These are phyloP conservation scores for Neurospora discreta DNA, from an alignment of 495 filamentous ascomycete species.

Conservation along the genomic window DNA sequence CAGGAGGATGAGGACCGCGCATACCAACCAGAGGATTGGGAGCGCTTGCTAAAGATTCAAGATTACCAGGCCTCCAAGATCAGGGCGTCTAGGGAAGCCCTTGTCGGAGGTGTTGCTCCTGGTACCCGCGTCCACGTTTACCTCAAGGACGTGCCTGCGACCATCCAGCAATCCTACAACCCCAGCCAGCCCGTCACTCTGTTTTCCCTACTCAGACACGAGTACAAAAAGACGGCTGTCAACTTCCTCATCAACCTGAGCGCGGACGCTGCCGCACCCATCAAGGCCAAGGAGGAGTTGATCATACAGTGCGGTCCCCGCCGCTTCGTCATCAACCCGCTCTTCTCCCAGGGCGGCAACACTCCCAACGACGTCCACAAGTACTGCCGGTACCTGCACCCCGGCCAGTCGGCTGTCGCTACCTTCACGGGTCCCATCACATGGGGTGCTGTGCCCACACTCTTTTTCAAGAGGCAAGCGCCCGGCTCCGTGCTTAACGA, in stretches of 20 bases:
- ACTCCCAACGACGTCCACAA: constrained; percentile 95
- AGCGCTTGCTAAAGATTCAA: constrained; percentile 65
- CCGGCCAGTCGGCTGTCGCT: constrained; percentile 81
- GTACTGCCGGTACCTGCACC: constrained; percentile 86
- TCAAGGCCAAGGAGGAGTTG: constrained; percentile 83
- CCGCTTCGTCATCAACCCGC: constrained; percentile 72
- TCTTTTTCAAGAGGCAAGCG: constrained; percentile 61
- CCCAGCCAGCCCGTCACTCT: constrained; percentile 52
- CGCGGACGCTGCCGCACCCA: constrained; percentile 55
- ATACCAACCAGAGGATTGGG: constrained; percentile 83
- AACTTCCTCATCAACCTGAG: constrained; percentile 78
- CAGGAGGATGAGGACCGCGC: constrained; percentile 75
- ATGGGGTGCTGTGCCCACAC: constrained; percentile 80
- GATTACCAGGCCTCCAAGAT: constrained; percentile 77
- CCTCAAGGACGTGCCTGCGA: constrained; percentile 58
- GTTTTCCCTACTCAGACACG: constrained; percentile 82
- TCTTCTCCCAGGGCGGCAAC: constrained; percentile 75
- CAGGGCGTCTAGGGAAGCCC: constrained; percentile 61
- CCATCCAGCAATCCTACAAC: constrained; percentile 41
- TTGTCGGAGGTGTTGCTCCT: constrained; percentile 72
- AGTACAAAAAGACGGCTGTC: constrained; percentile 81
- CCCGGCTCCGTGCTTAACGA: constrained; percentile 18
- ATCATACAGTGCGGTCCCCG: constrained; percentile 83
- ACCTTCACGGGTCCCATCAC: constrained; percentile 82
- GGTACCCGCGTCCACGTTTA: constrained; percentile 74